Evolutionary conservation across 2,329 filamentous ascomycete species (phyloP), one percentile per base, ranked within the genome.

Genomic region (Rhynchosporium secalis): DNA sequence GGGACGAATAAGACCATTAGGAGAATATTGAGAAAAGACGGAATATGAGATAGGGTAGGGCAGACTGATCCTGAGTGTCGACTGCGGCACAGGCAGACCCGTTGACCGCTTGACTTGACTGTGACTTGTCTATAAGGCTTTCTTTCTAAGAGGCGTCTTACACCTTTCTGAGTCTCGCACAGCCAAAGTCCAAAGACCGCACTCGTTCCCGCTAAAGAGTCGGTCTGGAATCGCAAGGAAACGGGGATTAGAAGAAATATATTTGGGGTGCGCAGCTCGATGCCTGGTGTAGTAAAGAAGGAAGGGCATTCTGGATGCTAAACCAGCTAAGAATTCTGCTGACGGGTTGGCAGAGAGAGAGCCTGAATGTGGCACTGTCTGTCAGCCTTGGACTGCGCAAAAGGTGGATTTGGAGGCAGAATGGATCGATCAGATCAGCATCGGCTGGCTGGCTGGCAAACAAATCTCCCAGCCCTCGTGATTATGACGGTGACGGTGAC

Each of bases 381-480:
- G 60, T 58, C 54, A 57, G 26, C 29, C 45, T 31, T 45, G 54
- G 28, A 38, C 40, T 26, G 26, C 46, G 49, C 60, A 46, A 28
- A 29, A 4, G n/a, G 29, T n/a, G 26, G 33, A 40, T 31, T 43
- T 61, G 46, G 26, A 49, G 31, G 51, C 28, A 56, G 60, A 15
- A 49, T 36, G 33, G 33, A 5, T 36, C 33, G 9, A 36, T 3
- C 33, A 36, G 9, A 20, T 20, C 20, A 20, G 20, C 20, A 20
- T 20, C 20, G 20, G 20, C 20, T 20, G 20, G 20, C 20, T 20
- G 33, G 33, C 33, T 36, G 33, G 33, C 33, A 36, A 36, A 36
- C 33, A 36, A 36, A 36, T 10, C 6, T 36, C 20, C 20, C 20
- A 20, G 20, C 20, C 1, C 20, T 20, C 20, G 20, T 20, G 20